phyloP scores from a whole-genome alignment of 108 stramenopile genomes.

The Nitzschia sp. region DNA sequence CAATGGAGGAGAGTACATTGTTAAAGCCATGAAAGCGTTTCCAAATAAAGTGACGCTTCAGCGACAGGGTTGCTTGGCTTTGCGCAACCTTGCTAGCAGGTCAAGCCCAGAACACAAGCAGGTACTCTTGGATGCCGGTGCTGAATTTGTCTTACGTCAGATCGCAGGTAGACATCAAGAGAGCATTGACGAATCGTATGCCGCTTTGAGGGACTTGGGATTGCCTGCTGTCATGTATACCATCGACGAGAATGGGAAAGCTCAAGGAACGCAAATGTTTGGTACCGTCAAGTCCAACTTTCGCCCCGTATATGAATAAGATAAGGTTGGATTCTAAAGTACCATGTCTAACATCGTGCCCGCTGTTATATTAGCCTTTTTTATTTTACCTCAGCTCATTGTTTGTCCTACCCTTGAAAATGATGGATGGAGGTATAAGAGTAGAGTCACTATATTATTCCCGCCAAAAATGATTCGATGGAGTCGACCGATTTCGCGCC shows the following conservation, averaged over 20 bases:
- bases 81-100: conserved; percentile 84
- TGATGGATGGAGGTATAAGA: too few species aligned
- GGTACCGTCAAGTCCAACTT: conserved; percentile 45
- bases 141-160: conserved; percentile 66
- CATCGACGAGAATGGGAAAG: conserved; percentile 46
- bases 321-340: too few species aligned
- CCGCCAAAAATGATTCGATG: too few species aligned
- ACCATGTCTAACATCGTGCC: too few species aligned
- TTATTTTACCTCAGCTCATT: too few species aligned
- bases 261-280: conserved; percentile 30
- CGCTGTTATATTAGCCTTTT: too few species aligned
- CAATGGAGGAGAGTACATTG: conserved; percentile 29
- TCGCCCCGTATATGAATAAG: conserved; percentile 29
- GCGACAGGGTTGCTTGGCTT: conserved; percentile 81
- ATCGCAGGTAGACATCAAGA: conserved; percentile 72
- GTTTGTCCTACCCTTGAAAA: too few species aligned
- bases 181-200: conserved; percentile 90
- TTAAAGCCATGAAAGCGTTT: conserved; percentile 72
- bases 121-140: conserved; percentile 65
- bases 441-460: too few species aligned
- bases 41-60: conserved; percentile 59
- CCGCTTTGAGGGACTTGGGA: conserved; percentile 86
- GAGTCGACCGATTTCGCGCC: too few species aligned
- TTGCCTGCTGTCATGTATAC: conserved; percentile 52
- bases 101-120: conserved; percentile 2